Evolutionary conservation across 805 yeast genomes (phyloP).

Genomic region (Peterozyma toletana): DNA sequence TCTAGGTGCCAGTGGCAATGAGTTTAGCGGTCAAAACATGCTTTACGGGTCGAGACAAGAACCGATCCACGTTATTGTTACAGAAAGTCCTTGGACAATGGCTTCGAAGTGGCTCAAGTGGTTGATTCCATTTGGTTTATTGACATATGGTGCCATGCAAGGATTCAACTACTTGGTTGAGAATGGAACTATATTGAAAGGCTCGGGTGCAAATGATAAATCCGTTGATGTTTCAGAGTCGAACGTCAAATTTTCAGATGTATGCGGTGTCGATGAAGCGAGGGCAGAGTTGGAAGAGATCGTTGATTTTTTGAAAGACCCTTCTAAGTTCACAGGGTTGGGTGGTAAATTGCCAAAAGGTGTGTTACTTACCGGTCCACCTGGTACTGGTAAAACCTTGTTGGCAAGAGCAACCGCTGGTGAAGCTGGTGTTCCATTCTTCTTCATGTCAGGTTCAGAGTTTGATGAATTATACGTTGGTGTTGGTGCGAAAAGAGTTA

Average conservation of each 20-base stretch:
- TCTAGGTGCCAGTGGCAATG: constrained; percentile 19
- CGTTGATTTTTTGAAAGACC: constrained; percentile 95
- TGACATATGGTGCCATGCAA: constrained; percentile 75
- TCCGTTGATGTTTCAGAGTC: constrained; percentile 79
- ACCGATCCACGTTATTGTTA: constrained; percentile 90
- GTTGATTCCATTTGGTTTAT: constrained; percentile 72
- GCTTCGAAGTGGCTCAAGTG: constrained; percentile 85
- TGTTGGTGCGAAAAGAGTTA: constrained; percentile 96
- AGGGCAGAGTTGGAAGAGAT: constrained; percentile 95
- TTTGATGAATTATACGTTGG: constrained; percentile 98
- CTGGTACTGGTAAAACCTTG: constrained; percentile 97
- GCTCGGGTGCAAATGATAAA: constrained; percentile 65
- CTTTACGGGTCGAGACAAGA: constrained; percentile 57
- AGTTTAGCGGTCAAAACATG: constrained; percentile 10
- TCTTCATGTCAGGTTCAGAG: constrained; percentile 97
- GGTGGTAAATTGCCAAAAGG: constrained; percentile 99
- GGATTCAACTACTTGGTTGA: constrained; percentile 77
- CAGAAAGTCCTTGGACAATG: constrained; percentile 75
- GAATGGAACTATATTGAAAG: constrained; percentile 72
- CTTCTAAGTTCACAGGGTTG: constrained; percentile 89
- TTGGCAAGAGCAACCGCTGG: constrained; percentile 98
- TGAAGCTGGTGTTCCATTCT: constrained; percentile 98
- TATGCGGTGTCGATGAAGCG: constrained; percentile 98
- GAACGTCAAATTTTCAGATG: constrained; percentile 85
- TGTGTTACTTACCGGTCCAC: constrained; percentile 94